Conservation (phyloP, 192 early-diverging fungal species). For the Chytriomyces confervae region DNA sequence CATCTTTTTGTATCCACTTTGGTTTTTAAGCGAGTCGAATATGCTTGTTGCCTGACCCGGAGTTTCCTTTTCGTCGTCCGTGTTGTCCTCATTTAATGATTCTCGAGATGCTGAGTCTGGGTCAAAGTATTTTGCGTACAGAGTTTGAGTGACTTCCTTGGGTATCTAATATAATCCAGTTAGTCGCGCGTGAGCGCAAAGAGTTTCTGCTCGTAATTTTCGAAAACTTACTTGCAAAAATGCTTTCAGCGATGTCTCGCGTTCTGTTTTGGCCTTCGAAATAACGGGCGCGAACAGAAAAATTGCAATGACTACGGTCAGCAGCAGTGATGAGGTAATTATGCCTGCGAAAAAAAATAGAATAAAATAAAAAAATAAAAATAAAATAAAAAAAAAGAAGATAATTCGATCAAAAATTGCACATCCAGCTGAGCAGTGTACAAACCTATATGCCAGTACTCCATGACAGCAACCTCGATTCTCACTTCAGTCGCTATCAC, state of each 20-base stretch:
- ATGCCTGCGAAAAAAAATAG: conserved; percentile 3
- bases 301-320: not conserved
- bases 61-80: conserved; percentile 7
- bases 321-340: not conserved
- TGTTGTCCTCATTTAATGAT: conserved; percentile 10
- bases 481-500: conserved; percentile 1
- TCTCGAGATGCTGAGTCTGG: conserved; percentile 12
- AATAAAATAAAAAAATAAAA: too few relatives aligned
- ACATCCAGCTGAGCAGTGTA: not conserved
- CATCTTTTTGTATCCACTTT: conserved; percentile 25
- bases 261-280: conserved; percentile 23
- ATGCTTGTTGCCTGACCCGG: not conserved
- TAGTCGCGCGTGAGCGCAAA: not conserved
- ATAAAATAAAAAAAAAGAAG: not conserved
- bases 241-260: conserved; percentile 37
- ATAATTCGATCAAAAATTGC: not conserved
- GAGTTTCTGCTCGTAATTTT: not conserved
- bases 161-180: conserved; percentile 20
- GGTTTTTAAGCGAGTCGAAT: not conserved
- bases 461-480: conserved; percentile 10
- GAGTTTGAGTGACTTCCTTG: conserved; percentile 18
- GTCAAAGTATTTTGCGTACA: conserved; percentile 32
- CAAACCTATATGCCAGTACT: conserved; percentile 25
- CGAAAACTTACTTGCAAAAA: conserved; percentile 29
- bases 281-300: conserved; percentile 37